A percentile compares a stretch with the other conserved stretches of the same genome.
phyloP scores from a whole-genome alignment of 371 early-diverging fungal genomes.

The Spiromyces aspiralis region DNA sequence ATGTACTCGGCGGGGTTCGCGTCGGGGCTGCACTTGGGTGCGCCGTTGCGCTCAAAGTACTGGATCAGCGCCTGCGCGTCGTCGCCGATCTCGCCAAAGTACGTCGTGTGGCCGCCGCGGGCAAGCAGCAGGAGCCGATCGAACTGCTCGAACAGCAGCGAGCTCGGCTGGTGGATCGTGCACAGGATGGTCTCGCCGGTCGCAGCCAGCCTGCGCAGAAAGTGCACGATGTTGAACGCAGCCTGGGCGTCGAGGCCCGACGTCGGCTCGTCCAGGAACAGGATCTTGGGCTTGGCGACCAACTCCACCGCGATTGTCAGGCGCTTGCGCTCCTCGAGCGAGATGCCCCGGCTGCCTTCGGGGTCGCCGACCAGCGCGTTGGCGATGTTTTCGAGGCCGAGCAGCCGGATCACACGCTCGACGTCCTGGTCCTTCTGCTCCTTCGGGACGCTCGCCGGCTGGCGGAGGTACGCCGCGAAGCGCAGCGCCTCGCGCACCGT shows the following conservation, averaged over 20 bases:
- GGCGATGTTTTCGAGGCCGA: conserved; percentile 38
- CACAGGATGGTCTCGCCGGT: conserved; percentile 44
- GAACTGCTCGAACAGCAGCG: conserved; percentile 39
- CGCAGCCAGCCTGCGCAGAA: conserved; percentile 42
- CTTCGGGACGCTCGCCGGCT: conserved; percentile 38
- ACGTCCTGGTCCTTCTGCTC: conserved; percentile 44
- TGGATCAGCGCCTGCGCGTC: conserved; percentile 33
- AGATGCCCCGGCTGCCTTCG: conserved; percentile 10
- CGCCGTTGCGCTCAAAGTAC: conserved; percentile 46
- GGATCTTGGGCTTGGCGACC: conserved; percentile 49
- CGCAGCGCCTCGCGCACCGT: conserved; percentile 44
- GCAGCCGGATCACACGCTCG: conserved; percentile 44
- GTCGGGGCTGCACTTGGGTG: conserved; percentile 29
- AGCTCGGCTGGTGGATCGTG: conserved; percentile 60
- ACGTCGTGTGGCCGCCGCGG: conserved; percentile 49
- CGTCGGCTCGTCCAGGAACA: conserved; percentile 77
- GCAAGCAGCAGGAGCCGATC: conserved; percentile 52
- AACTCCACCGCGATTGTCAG: conserved; percentile 50
- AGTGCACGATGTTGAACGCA: conserved; percentile 45
- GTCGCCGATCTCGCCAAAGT: conserved; percentile 44
- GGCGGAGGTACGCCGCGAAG: conserved; percentile 55
- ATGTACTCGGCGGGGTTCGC: conserved; percentile 60
- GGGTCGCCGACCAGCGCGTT: conserved; percentile 35
- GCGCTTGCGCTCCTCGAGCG: conserved; percentile 47
- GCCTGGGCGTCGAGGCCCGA: conserved; percentile 48